Base-by-base conservation (phyloP, 331 rosid genomes). In the Malus hybrid region DNA sequence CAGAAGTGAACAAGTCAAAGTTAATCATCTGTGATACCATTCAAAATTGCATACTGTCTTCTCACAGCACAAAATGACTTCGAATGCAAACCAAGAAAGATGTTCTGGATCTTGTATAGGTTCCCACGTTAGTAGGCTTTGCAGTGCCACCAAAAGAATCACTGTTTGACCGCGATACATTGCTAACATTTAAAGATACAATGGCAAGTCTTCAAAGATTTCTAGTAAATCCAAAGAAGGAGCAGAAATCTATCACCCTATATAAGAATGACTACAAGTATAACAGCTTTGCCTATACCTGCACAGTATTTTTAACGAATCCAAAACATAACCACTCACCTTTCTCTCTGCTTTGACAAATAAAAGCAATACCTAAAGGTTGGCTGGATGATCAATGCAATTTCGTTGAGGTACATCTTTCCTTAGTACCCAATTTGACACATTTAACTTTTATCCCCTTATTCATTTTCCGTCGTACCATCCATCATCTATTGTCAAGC, bases 1-100 rank as follows among this genome's bases (percentile, higher is more conserved):
- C 48, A 80, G 78, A 80, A 71, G 46, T 72, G 56, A 82, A 84
- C 18, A 32, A 11, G 34, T 26, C 46, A 56, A 39, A 42, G 69
- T 57, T 60, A 28, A 26, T 60, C 61, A 24, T 33, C 28, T 19
- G 66, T 29, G 24, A 7, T 61, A 39, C 30, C 58, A 42, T 12
- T 60, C 60, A 10, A 39, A 39, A 44, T 42, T 22, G 13, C 68
- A 13, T 52, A 32, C 14, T 19, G 7, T 53, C 32, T 11, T 24
- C 30, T 55, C 28, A 18, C 4, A 52, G 50, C 24, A 34, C 34
- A 53, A 71, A 55, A 53, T 55, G 50, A 36, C 63, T 20, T 30
- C 18, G 4, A 34, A 15, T 7, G 33, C 24, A 56, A 34, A 56
- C 14, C 68, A 32, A 7, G 42, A 39, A 39, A 39, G 46, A 10